Percentiles rank a stretch among this genome's conserved stretches.
These are phyloP conservation scores for Neofusicoccum cordaticola DNA, from an alignment of 2,329 filamentous ascomycete species.

Conservation along the genomic window DNA sequence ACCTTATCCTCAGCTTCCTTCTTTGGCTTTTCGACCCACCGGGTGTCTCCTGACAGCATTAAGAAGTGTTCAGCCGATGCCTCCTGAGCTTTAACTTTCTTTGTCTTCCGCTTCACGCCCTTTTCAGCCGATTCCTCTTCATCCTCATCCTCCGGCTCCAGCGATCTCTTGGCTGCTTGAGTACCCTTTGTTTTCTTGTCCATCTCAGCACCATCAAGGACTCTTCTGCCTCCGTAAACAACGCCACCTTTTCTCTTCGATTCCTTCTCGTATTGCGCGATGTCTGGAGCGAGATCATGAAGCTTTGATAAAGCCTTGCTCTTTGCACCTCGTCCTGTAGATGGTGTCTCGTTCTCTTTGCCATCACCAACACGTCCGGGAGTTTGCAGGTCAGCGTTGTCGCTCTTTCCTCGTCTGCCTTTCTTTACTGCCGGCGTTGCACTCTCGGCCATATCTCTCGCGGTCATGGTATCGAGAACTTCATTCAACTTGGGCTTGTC, in stretches of 20 bases:
- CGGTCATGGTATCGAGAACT: slow-evolving; percentile 26
- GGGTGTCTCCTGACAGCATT: slow-evolving; percentile 77
- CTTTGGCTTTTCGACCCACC: slow-evolving; percentile 71
- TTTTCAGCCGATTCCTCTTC: slow-evolving; percentile 44
- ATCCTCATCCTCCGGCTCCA: slow-evolving; percentile 37
- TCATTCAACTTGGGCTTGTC: not conserved
- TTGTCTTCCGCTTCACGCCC: slow-evolving; percentile 61
- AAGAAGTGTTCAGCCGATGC: slow-evolving; percentile 71
- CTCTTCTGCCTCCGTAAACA: slow-evolving; percentile 51
- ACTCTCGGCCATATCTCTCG: slow-evolving; percentile 11
- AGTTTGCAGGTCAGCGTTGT: slow-evolving; percentile 42
- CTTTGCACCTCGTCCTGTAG: slow-evolving; percentile 81
- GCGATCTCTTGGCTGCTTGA: slow-evolving; percentile 43
- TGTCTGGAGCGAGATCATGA: slow-evolving; percentile 76
- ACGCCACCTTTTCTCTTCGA: slow-evolving; percentile 74
- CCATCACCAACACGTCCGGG: slow-evolving; percentile 50
- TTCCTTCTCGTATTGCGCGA: slow-evolving; percentile 89
- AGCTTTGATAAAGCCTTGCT: slow-evolving; percentile 74
- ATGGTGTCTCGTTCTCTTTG: slow-evolving; percentile 84
- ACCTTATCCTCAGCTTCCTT: slow-evolving; percentile 81
- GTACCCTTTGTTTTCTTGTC: slow-evolving; percentile 37
- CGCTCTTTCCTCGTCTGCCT: slow-evolving; percentile 26
- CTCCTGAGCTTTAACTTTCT: slow-evolving; percentile 46
- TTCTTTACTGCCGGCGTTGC: slow-evolving; percentile 27
- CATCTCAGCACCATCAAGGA: slow-evolving; percentile 37